A percentile compares a stretch with the other conserved stretches of the same genome.
Conservation (phyloP, 129 eudicot genomes). For the Tagetes patula region DNA sequence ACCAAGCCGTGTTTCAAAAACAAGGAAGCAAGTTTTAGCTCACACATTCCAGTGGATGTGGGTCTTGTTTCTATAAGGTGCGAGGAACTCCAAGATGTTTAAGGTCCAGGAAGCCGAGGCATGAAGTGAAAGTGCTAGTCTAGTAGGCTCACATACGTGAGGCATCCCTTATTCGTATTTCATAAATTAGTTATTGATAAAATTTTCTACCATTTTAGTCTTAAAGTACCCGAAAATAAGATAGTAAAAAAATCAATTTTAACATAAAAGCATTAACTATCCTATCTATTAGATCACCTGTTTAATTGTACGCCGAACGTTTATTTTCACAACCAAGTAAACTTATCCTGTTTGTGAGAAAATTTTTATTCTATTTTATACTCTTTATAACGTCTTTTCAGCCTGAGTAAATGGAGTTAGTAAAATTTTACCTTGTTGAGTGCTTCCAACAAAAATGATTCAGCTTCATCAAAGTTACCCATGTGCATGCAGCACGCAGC, state of each 20-base stretch:
- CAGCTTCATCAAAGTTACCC: constrained; percentile 96
- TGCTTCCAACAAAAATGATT: constrained; percentile 83
- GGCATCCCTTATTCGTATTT: background rate
- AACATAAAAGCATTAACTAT: background rate
- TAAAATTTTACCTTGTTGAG: constrained; percentile 64
- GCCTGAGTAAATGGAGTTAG: background rate
- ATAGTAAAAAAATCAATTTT: background rate
- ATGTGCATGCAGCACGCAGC: constrained; percentile 99
- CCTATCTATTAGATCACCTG: background rate
- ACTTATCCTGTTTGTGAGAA: no score
- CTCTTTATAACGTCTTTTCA: background rate
- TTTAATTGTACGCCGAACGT: background rate
- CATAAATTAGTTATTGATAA: background rate
- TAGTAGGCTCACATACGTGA: background rate
- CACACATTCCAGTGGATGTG: background rate
- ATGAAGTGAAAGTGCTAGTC: background rate
- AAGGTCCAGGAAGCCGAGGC: background rate
- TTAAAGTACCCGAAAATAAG: background rate
- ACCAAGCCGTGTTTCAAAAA: background rate
- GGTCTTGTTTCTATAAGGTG: background rate
- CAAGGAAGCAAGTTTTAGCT: background rate
- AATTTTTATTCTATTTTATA: no score
- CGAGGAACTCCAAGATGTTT: background rate
- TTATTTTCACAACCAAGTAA: background rate
- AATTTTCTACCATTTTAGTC: background rate